Evolutionary conservation across 306 rosid genomes (phyloP).

Genomic region (Trichosanthes cucumerina): DNA sequence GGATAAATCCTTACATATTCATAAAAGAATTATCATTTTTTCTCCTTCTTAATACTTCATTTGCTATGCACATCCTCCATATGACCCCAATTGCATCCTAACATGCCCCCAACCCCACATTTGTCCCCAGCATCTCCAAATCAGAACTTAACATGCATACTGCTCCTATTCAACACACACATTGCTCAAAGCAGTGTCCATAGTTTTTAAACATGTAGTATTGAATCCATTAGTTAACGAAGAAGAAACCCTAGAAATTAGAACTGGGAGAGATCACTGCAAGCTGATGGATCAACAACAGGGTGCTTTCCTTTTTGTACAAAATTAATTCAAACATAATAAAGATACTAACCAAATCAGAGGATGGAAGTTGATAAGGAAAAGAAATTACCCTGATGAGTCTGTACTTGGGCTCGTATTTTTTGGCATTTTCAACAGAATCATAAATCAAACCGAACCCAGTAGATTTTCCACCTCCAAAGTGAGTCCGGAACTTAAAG

Average conservation of each 20-base stretch:
- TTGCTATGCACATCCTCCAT: background rate
- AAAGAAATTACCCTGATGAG: conserved; percentile 19
- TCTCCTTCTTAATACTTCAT: background rate
- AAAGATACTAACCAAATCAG: background rate
- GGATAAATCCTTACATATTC: too few species aligned
- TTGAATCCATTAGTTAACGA: background rate
- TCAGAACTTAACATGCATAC: too few species aligned
- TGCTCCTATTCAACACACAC: background rate
- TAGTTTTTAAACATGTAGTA: background rate
- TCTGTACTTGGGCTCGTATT: conserved; percentile 24
- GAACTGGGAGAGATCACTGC: too few species aligned
- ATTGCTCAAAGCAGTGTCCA: background rate
- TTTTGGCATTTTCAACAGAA: conserved; percentile 23
- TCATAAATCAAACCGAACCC: conserved; percentile 26
- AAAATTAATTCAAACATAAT: background rate
- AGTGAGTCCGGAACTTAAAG: conserved; percentile 25
- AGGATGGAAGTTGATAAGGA: background rate
- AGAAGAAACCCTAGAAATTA: too few species aligned
- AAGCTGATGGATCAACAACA: background rate
- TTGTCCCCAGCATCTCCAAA: too few species aligned
- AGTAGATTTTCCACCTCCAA: conserved; percentile 25
- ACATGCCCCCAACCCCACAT: background rate
- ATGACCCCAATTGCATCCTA: background rate
- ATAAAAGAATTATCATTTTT: background rate
- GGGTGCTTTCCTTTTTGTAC: background rate